phyloP scores from a whole-genome alignment of 768 basidiomycete genomes.

The Tulasnella calospora region DNA sequence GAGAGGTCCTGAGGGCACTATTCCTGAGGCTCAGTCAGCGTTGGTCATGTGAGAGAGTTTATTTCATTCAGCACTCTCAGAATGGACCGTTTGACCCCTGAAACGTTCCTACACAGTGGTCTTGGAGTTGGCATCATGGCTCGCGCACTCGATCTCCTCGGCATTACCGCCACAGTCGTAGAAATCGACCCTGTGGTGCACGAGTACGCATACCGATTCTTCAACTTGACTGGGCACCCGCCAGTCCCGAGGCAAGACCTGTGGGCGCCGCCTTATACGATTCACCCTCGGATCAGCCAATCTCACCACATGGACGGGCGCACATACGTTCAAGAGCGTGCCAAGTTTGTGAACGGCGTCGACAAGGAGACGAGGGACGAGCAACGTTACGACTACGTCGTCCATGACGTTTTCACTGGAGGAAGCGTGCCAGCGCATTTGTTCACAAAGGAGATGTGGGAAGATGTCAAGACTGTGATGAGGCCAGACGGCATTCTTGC shows the following conservation, averaged over 20 bases:
- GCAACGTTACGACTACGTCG: constrained; percentile 42
- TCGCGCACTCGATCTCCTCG: constrained; percentile 63
- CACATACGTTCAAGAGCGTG: constrained; percentile 50
- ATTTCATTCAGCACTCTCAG: constrained; percentile 12
- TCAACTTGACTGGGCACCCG: constrained; percentile 60
- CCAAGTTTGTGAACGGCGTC: not conserved
- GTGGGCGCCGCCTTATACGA: not conserved
- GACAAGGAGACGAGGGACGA: not conserved
- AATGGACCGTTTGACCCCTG: constrained; percentile 28
- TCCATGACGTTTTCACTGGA: constrained; percentile 93
- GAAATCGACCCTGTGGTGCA: constrained; percentile 94
- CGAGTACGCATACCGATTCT: constrained; percentile 69
- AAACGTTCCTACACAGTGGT: constrained; percentile 50
- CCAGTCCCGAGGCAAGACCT: not conserved
- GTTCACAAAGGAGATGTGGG: constrained; percentile 82
- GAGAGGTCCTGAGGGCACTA: constrained; percentile 36
- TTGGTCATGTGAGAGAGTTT: constrained; percentile 65
- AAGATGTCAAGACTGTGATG: constrained; percentile 58
- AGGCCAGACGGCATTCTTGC: constrained; percentile 69
- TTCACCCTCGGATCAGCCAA: constrained; percentile 1
- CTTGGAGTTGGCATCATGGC: constrained; percentile 83
- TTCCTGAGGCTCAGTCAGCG: constrained; percentile 45
- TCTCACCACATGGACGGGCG: constrained; percentile 29
- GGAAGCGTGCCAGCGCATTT: constrained; percentile 84
- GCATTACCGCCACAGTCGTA: constrained; percentile 71